Base-by-base conservation (phyloP, 2,329 filamentous ascomycete genomes). In the Aspergillus ustus region DNA sequence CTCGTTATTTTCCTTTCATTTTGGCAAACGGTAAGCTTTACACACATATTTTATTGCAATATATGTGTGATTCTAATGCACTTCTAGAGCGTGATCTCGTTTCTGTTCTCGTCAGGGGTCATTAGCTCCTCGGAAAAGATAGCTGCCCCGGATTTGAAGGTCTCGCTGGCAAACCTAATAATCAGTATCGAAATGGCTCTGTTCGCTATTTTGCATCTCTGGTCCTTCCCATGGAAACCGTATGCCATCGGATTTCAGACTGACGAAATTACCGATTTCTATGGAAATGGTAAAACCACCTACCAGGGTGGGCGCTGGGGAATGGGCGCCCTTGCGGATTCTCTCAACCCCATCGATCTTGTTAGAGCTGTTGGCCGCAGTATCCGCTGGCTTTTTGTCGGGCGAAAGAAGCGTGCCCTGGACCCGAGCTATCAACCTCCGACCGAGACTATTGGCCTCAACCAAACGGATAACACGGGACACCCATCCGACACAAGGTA, bases 1-100 rank as follows among this genome's bases (percentile, higher is more conserved):
- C 84, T 96, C 29, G 92, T 96, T 72, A 92, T 96, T 71, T 96
- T 96, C 81, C 84, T 97, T 67, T 93, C 89, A 40, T 96, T 96
- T 77, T 96, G 92, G 92, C 92, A 97, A 72, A 82, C 80, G 34
- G 81, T 84, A 69, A 66, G 78, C 67, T 51, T 29, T 29, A 13
- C 5, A 6, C 8, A 19, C 28, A 17, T 22, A 4, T 25, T 25
- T 8, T n/a, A 29, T 37, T 40, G 15, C 28, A 51, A 15, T 11
- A 7, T 29, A 20, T 5, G n/a, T 2, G 6, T 19, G 19, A 13
- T 22, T 50, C 31, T 55, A 40, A 44, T 8, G 7, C 2, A 46
- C 7, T 8, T 29, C 19, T 15, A 82, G 76, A 83, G 84, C 69
- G 67, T 87, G 55, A 87, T 91, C 66, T 87, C 83, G 20, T 81